Evolutionary conservation across 208 protist genomes (phyloP).

Genomic region (Kentomonas sorsogonicus): DNA sequence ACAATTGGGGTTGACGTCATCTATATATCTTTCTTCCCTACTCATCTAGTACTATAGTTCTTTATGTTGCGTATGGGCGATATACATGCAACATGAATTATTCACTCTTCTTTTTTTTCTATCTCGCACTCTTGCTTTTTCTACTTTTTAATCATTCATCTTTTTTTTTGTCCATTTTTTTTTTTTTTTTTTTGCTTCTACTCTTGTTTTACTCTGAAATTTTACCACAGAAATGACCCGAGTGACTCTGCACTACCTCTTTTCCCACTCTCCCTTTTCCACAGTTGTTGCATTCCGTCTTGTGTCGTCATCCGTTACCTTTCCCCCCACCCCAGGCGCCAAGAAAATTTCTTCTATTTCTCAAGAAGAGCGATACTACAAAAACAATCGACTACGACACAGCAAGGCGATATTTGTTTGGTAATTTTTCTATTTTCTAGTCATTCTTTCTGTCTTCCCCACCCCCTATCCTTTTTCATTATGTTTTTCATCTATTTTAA

Average conservation of each 20-base stretch:
- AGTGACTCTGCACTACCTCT: neutral
- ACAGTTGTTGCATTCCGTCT: neutral
- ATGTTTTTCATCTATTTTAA: neutral
- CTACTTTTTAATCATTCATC: neutral
- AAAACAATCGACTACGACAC: no score
- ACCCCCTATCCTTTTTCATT: no score
- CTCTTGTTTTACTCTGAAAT: neutral
- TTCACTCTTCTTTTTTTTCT: constrained; percentile 2
- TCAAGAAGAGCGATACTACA: no score
- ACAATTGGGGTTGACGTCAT: neutral
- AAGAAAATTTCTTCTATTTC: no score
- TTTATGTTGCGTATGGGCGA: neutral
- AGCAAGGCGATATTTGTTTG: no score
- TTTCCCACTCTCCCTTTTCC: neutral
- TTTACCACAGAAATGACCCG: neutral
- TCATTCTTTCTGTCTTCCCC: no score
- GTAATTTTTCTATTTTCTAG: no score
- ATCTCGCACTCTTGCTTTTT: constrained; percentile 1
- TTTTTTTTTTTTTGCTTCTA: neutral
- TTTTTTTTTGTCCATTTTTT: constrained; percentile 8
- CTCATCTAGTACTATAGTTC: neutral
- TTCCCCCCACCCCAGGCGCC: no score
- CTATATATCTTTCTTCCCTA: neutral
- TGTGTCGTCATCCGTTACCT: no score
- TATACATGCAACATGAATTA: neutral